Percentiles rank a stretch among this genome's conserved stretches.
These are phyloP conservation scores for Martensiomyces pterosporus DNA, from an alignment of 192 early-diverging fungal species.

Conservation along the genomic window DNA sequence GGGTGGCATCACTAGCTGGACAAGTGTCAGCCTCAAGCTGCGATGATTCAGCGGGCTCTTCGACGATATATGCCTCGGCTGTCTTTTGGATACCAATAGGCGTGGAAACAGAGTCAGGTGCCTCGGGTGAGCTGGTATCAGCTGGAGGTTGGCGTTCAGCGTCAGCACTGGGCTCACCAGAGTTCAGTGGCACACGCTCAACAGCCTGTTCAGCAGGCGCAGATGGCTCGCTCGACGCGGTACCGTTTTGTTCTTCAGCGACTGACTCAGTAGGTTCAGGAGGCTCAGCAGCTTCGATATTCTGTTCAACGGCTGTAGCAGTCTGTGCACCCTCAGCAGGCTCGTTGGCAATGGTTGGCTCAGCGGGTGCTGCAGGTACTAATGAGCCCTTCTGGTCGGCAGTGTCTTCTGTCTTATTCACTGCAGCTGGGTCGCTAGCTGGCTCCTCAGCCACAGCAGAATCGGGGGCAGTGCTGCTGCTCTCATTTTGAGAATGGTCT, in stretches of 20 bases:
- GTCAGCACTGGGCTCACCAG: no score
- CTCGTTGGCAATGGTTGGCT: background rate
- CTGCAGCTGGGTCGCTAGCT: background rate
- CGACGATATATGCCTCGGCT: no score
- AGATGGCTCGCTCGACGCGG: background rate
- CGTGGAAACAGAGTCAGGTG: no score
- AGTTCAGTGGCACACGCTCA: no score
- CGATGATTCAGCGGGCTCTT: no score
- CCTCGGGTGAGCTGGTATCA: no score
- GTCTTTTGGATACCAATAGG: no score
- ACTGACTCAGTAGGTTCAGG: background rate
- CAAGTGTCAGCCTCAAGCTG: no score
- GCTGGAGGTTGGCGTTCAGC: no score
- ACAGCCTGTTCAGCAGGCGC: no score
- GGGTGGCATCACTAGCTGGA: no score
- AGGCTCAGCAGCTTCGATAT: background rate
- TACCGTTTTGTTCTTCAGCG: background rate
- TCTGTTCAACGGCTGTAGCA: slow-evolving; percentile 1
- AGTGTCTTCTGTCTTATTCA: background rate
- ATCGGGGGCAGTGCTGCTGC: background rate
- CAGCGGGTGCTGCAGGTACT: background rate
- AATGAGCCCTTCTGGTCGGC: background rate
- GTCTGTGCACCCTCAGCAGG: background rate
- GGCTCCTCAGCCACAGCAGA: background rate
- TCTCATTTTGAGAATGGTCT: no score